Conservation (phyloP, 371 early-diverging fungal species). For the Chytridiales sp. region DNA sequence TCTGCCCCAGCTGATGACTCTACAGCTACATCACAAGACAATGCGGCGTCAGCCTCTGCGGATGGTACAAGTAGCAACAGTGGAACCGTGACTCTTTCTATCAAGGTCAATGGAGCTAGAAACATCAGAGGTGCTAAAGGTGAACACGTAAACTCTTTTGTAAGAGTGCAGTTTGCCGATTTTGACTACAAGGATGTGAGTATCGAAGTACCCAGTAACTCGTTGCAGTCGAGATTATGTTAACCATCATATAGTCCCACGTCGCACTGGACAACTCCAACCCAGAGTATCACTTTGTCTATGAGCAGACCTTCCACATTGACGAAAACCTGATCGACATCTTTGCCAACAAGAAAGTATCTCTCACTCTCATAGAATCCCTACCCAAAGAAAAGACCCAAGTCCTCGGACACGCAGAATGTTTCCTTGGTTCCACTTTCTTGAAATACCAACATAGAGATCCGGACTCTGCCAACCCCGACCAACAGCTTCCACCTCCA, state of each 20-base stretch:
- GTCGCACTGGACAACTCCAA: conserved; percentile 38
- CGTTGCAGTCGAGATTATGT: conserved; percentile 5
- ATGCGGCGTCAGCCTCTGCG: too few relatives aligned
- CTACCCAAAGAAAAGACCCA: conserved; percentile 60
- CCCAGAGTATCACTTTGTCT: conserved; percentile 44
- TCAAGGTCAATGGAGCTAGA: conserved; percentile 26
- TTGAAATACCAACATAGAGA: conserved; percentile 37
- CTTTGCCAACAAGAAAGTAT: conserved; percentile 46
- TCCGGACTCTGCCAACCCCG: conserved; percentile 25
- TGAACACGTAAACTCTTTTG: conserved; percentile 48
- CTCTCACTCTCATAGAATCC: conserved; percentile 50
- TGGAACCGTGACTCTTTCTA: too few relatives aligned
- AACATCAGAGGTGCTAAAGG: conserved; percentile 50
- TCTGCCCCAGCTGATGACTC: too few relatives aligned
- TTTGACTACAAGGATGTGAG: conserved; percentile 52
- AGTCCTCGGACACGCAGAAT: conserved; percentile 45
- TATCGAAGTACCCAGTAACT: not conserved
- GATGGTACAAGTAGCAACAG: too few relatives aligned
- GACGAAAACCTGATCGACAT: conserved; percentile 54
- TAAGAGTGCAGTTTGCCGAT: conserved; percentile 52
- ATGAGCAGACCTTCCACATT: conserved; percentile 41
- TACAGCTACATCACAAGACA: too few relatives aligned
- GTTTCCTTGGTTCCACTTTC: conserved; percentile 31
- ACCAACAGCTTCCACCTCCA: too few relatives aligned
- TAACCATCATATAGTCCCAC: conserved; percentile 22